phyloP scores from a whole-genome alignment of 1,284 basidiomycete genomes.

The Tilletia walkeri region DNA sequence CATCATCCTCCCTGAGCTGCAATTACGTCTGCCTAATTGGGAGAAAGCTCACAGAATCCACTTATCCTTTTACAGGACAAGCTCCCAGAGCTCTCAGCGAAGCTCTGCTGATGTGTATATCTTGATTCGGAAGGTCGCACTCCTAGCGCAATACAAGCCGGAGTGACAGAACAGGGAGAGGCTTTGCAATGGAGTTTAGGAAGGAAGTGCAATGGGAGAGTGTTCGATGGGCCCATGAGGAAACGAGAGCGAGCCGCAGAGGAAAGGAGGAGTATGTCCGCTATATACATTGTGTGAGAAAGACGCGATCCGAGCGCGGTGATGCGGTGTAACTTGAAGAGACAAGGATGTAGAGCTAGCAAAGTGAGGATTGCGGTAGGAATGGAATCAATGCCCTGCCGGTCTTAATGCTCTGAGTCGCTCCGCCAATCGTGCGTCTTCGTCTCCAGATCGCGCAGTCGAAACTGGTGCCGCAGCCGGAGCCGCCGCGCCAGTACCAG shows the following conservation, averaged over 20 bases:
- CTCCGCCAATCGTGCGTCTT: conserved; percentile 77
- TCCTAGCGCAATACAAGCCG: not conserved
- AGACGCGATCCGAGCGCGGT: not conserved
- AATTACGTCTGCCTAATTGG: conserved; percentile 59
- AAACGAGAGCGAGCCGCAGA: no score
- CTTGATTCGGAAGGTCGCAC: not conserved
- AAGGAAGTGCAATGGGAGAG: not conserved
- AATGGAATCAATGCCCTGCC: conserved; percentile 52
- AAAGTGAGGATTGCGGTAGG: not conserved
- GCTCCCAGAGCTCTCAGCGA: conserved; percentile 21
- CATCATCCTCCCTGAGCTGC: conserved; percentile 58
- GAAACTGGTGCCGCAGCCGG: not conserved
- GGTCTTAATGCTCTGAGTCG: conserved; percentile 77
- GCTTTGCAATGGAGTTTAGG: not conserved
- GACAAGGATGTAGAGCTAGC: not conserved
- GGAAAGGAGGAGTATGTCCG: no score
- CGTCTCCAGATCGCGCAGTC: conserved; percentile 58
- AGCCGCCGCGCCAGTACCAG: not conserved
- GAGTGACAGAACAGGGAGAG: no score
- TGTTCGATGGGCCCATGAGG: no score
- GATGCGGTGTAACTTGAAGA: no score
- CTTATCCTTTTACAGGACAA: conserved; percentile 19
- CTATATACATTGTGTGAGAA: not conserved
- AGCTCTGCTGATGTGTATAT: conserved; percentile 23
- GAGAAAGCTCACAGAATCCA: conserved; percentile 1